Conservation (phyloP, 2,329 filamentous ascomycete species). For the Fusarium beomiforme region DNA sequence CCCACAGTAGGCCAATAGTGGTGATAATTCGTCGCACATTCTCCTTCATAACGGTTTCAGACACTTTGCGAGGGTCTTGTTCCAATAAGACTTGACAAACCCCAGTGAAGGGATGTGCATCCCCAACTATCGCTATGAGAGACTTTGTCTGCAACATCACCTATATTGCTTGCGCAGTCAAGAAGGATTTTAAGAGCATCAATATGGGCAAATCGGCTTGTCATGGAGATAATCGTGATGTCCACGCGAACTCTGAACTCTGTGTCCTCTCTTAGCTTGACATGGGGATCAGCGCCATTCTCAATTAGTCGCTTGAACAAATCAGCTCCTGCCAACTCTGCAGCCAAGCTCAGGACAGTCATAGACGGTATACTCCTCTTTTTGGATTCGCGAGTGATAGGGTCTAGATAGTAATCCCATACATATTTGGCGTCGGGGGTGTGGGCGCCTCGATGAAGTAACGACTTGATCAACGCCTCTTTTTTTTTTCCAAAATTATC, state of each 20-base stretch:
- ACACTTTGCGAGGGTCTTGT: not conserved
- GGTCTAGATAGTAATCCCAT: accelerated
- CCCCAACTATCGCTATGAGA: not conserved
- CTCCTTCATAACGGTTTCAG: accelerated
- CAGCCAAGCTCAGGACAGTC: not conserved
- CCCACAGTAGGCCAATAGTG: accelerated
- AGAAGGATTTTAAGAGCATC: not conserved
- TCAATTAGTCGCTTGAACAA: not conserved
- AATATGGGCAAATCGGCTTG: not conserved
- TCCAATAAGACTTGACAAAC: not conserved
- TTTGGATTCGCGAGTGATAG: accelerated
- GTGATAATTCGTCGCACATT: accelerated
- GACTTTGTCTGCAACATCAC: not conserved
- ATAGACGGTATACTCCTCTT: accelerated
- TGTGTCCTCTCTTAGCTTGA: not conserved
- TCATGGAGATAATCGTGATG: not conserved
- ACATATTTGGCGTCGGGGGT: not conserved
- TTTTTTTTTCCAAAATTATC: not conserved
- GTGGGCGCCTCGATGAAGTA: not conserved
- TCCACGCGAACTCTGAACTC: not conserved
- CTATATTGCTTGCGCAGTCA: accelerated
- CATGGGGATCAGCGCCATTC: not conserved
- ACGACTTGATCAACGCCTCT: not conserved
- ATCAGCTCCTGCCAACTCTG: not conserved
- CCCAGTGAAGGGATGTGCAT: not conserved